Percentiles rank a stretch among this genome's conserved stretches.
Conservation (phyloP, 2,329 filamentous ascomycete species). For the Aspergillus sp. region DNA sequence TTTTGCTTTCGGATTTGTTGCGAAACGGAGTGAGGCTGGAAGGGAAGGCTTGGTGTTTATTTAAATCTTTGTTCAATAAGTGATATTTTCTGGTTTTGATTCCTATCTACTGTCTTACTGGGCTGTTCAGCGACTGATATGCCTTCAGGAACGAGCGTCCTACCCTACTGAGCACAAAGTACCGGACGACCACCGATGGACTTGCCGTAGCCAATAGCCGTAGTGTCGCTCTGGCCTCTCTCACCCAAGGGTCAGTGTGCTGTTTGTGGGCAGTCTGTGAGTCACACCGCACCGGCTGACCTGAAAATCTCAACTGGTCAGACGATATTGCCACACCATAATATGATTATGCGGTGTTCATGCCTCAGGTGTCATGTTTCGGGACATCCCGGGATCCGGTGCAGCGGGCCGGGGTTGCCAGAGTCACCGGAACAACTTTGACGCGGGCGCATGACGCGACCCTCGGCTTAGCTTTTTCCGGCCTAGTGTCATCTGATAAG, state of each 20-base stretch:
- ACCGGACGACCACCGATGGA: no score
- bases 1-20: conserved; percentile 8
- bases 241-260: no score
- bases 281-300: background rate
- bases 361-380: background rate
- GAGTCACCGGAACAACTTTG: background rate
- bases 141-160: background rate
- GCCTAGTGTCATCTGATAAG: conserved; percentile 30
- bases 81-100: conserved; percentile 6
- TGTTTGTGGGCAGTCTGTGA: no score
- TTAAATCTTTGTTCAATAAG: conserved; percentile 5
- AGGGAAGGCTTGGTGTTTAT: conserved; percentile 19
- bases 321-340: background rate
- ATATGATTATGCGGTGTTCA: background rate
- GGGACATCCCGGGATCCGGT: background rate
- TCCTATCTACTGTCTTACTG: background rate
- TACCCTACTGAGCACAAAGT: no score
- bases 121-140: background rate
- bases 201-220: no score
- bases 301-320: background rate
- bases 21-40: conserved; percentile 26
- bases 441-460: background rate
- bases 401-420: background rate
- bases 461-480: background rate
- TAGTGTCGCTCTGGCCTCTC: no score